Base-by-base conservation (phyloP, 352 stramenopile species). In the Globisporangium emineosum region DNA sequence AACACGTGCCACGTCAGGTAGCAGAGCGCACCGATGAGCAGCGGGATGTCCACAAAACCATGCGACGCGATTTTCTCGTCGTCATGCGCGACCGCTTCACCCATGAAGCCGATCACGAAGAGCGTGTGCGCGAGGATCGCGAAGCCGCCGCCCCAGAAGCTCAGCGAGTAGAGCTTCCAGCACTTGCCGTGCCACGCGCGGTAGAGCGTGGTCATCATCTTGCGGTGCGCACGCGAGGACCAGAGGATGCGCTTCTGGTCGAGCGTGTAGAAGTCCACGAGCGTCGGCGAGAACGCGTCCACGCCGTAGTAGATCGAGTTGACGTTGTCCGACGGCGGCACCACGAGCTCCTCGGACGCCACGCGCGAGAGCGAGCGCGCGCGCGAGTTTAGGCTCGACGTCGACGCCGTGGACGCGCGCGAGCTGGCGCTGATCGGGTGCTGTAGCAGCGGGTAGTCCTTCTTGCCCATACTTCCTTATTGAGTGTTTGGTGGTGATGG, bases 181-280 rank as follows among this genome's bases (percentile, higher is more conserved):
- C 64, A 62, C 57, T 83, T 78, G 54, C 71, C 79, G 64, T 91
- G 77, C 79, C 83, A 91, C 27, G 86, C 81, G 57, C 80, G 75
- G 59, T 91, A 82, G 7, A 94, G 81, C 68, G 86, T 94, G n/a
- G 79, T 90, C 81, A 94, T 91, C 77, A 92, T 93, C 71, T 94
- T 94, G 74, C 86, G 86, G 71, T 94, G 86, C 49, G 83, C 81
- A 29, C 86, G 86, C 51, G 86, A 94, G 50, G 82, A 92, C 86
- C 86, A 94, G 65, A 94, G 81, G 61, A 94, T 90, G 62, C 86
- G 86, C 62, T 91, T 94, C 67, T 91, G 80, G 71, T 92, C 86
- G 43, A 79, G 49, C 51, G 86, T 93, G 83, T 91, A 91, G 57
- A 94, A 91, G 61, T 94, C 86, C 42, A 94, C 83, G 62, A 94